A percentile compares a stretch with the other conserved stretches of the same genome.
Evolutionary conservation across 1,284 basidiomycete species (phyloP).

Genomic region (Austropuccinia psidii): DNA sequence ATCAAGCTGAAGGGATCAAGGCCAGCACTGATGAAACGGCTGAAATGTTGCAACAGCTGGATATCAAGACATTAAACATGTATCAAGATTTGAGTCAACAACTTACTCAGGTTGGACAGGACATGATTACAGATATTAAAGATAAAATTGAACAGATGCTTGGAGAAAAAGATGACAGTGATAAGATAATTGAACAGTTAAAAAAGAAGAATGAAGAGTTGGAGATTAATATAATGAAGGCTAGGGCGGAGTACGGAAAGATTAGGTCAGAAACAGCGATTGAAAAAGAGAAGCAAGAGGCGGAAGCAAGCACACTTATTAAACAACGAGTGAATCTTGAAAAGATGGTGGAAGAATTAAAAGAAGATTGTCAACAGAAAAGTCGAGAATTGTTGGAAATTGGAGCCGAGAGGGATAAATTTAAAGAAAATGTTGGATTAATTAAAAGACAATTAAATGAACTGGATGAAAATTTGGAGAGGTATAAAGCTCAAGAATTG

Average conservation of each 20-base stretch:
- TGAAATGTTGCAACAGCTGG: neutral
- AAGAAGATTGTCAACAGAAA: neutral
- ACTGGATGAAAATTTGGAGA: neutral
- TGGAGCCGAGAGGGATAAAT: neutral
- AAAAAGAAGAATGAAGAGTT: constrained; percentile 13
- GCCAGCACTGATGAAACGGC: neutral
- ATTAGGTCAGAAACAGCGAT: constrained; percentile 32
- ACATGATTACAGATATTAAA: neutral
- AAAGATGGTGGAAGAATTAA: neutral
- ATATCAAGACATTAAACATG: constrained; percentile 2
- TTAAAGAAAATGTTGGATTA: neutral
- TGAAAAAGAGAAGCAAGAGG: constrained; percentile 17
- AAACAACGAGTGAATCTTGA: neutral
- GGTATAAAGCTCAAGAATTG: constrained; percentile 9
- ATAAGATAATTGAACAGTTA: constrained; percentile 10
- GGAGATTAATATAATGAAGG: constrained; percentile 7
- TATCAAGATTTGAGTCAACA: constrained; percentile 22
- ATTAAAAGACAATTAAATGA: neutral
- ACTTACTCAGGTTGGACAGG: neutral
- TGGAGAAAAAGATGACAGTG: neutral
- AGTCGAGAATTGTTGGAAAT: neutral
- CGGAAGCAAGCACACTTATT: neutral
- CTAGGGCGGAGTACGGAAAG: constrained; percentile 27
- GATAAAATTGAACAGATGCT: neutral
- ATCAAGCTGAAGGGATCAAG: neutral